phyloP scores from a whole-genome alignment of 352 stramenopile species.

The Phytophthora europaea region DNA sequence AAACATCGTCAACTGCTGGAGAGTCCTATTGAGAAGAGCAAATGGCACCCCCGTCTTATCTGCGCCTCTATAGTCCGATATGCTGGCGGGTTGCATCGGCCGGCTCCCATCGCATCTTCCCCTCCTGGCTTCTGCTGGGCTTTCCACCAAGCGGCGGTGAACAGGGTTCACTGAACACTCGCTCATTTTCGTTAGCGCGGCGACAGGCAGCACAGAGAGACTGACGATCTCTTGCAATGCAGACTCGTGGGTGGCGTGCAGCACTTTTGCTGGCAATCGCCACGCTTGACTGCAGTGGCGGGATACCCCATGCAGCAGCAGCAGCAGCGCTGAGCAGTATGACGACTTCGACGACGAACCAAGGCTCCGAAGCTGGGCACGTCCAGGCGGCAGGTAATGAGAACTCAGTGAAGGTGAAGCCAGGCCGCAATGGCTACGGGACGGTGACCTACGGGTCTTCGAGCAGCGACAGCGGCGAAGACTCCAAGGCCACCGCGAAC shows the following conservation, averaged over 20 bases:
- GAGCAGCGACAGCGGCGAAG: constrained; percentile 19
- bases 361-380: constrained; percentile 13
- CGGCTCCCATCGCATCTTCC: constrained; percentile 25
- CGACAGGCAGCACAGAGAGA: not conserved
- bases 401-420: constrained; percentile 15
- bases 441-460: constrained; percentile 40
- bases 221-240: constrained; percentile 15
- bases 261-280: constrained; percentile 9
- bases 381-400: constrained; percentile 21
- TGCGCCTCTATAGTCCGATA: constrained; percentile 11
- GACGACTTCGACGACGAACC: constrained; percentile 1
- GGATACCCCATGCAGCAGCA: not conserved
- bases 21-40: constrained; percentile 13
- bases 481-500: constrained; percentile 22
- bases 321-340: not conserved
- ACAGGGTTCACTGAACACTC: not conserved
- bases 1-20: constrained; percentile 4
- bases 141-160: constrained; percentile 28
- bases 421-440: constrained; percentile 44
- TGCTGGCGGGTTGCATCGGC: not conserved
- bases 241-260: constrained; percentile 12
- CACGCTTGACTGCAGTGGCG: constrained; percentile 2
- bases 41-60: constrained; percentile 18
- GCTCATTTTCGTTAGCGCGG: constrained; percentile 16
- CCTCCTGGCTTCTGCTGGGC: constrained; percentile 5